Evolutionary conservation across 2,329 filamentous ascomycete genomes (phyloP), one percentile per base, ranked within the genome.

Genomic region (Claviceps sorghi): DNA sequence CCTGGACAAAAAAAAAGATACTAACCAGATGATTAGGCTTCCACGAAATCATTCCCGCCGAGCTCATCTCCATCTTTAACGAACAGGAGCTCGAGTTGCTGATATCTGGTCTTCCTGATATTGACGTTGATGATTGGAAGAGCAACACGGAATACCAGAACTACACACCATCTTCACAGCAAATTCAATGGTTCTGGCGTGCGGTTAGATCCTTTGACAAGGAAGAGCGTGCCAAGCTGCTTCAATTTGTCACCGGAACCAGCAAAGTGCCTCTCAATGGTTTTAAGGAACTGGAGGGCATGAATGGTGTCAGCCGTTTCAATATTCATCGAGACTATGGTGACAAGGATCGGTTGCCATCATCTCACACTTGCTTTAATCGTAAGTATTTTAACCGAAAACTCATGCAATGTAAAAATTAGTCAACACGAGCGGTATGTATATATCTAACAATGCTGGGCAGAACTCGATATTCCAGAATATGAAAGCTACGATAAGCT

Each of bases 171-270:
- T 91, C 90, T 0, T 96, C 93, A 3, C 87, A 88, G 45, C 94
- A 98, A 66, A 95, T 98, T 54, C 90, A 97, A 67, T 98, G 93
- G 93, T 98, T 98, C 80, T 98, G 93, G 93, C 85, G 94, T 62
- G 93, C 93, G 29, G 82, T 98, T 44, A 84, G 93, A 61, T 95
- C 90, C 4, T 98, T 96, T 64, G 94, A 97, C 73, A 97, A 97
- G 72, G 94, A 98, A 72, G 94, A 98, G 71, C 87, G 88, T 55
- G 93, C 93, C 61, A 98, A 98, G 70, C 74, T 98, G 56, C 78
- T 98, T 45, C 93, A 98, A 64, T 98, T 98, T 67, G 93, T 98
- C 59, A 98, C 94, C 1, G 93, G 93, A 66, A 98, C 94, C 19
- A 94, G 87, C 67, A 98, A 98, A 72, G 94, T 98, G 47, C 93